Conservation (phyloP, 2,329 filamentous ascomycete species). For the Decorospora gaudefroyi region DNA sequence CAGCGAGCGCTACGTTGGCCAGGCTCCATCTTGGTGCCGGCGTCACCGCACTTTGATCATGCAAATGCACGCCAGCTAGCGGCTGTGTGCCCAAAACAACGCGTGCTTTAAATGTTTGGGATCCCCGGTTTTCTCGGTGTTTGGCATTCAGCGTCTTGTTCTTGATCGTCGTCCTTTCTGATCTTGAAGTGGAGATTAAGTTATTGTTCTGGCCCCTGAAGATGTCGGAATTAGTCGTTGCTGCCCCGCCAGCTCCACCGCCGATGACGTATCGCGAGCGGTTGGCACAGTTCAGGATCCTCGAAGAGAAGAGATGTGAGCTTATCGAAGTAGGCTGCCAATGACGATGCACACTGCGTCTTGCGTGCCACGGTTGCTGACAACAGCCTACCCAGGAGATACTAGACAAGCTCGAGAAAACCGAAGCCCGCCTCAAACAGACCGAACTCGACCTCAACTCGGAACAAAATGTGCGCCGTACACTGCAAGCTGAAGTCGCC, state of each 20-base stretch:
- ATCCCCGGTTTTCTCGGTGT: constrained; percentile 28
- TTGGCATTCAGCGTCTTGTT: not conserved
- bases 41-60: constrained; percentile 41
- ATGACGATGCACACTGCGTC: not conserved
- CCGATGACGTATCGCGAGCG: constrained; percentile 40
- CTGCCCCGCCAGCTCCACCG: constrained; percentile 16
- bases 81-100: constrained; percentile 36
- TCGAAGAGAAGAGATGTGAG: constrained; percentile 46
- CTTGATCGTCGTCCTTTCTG: constrained; percentile 9
- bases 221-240: constrained; percentile 21
- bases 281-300: constrained; percentile 44
- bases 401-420: constrained; percentile 46
- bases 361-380: too few relatives aligned
- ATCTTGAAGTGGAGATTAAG: constrained; percentile 12
- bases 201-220: constrained; percentile 11
- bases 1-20: constrained; percentile 44
- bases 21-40: constrained; percentile 34
- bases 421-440: constrained; percentile 43
- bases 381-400: constrained; percentile 32
- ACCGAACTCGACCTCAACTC: constrained; percentile 46
- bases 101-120: constrained; percentile 37
- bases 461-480: constrained; percentile 46
- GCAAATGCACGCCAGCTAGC: constrained; percentile 39
- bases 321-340: constrained; percentile 40
- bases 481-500: constrained; percentile 40